Conservation (phyloP, 2,329 filamentous ascomycete species). For the Aspergillus luchuensis region DNA sequence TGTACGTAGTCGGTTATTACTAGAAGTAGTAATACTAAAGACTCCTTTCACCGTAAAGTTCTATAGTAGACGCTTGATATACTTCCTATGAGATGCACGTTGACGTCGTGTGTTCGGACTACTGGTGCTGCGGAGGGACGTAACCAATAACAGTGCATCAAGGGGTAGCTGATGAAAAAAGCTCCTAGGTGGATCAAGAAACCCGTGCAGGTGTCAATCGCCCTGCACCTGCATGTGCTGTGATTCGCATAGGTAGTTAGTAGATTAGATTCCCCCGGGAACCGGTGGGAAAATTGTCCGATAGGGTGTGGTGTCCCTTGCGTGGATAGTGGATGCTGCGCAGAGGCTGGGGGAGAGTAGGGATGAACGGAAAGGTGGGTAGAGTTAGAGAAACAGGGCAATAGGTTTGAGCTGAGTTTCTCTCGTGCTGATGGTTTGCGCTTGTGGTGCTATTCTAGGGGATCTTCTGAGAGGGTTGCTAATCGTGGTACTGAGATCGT, state of each 20-base stretch:
- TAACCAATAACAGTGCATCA: not conserved
- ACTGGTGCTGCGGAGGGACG: not conserved
- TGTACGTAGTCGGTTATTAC: not conserved
- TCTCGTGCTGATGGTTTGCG: not conserved
- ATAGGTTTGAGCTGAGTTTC: not conserved
- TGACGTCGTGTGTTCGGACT: not conserved
- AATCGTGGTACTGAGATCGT: not conserved
- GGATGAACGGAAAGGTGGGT: not conserved
- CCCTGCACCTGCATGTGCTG: not conserved
- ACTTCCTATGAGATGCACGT: not conserved
- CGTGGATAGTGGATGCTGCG: not conserved
- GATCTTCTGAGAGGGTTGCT: not conserved
- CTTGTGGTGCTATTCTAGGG: not conserved
- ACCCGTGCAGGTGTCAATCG: conserved; percentile 1
- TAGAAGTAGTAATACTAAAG: not conserved
- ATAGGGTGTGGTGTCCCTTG: not conserved
- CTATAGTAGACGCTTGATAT: not conserved
- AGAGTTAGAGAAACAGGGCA: not conserved
- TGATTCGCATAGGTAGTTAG: not conserved
- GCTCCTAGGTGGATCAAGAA: not conserved
- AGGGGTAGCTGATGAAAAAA: too few relatives aligned
- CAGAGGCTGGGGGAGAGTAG: not conserved
- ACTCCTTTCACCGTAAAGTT: not conserved
- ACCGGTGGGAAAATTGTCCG: not conserved
- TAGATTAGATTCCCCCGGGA: not conserved